phyloP scores from a whole-genome alignment of 2,329 filamentous ascomycete genomes.

The Microdochium bolleyi region DNA sequence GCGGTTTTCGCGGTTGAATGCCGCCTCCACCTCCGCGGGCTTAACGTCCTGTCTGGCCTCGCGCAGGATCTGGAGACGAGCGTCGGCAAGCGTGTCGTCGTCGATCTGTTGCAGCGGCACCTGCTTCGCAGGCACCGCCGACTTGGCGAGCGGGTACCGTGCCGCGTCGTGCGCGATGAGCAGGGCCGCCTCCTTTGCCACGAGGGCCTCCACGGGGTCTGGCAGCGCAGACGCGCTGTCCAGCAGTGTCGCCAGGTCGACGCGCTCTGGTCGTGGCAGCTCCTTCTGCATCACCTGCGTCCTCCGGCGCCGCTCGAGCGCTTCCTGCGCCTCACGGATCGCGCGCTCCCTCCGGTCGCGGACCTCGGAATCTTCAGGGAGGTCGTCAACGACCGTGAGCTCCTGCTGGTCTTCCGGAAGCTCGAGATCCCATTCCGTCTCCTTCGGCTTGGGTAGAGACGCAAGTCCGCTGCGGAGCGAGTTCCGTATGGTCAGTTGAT shows the following conservation, averaged over 20 bases:
- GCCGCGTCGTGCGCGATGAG: constrained; percentile 77
- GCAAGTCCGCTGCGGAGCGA: constrained; percentile 68
- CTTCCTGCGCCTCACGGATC: constrained; percentile 63
- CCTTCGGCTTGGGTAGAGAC: constrained; percentile 83
- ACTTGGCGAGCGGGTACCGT: constrained; percentile 63
- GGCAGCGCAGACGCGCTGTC: constrained; percentile 50
- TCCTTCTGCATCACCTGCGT: constrained; percentile 86
- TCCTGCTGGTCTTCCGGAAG: constrained; percentile 76
- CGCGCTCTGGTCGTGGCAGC: constrained; percentile 65
- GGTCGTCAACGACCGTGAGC: constrained; percentile 34
- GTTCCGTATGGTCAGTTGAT: constrained; percentile 60
- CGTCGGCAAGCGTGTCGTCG: constrained; percentile 65
- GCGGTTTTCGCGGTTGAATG: constrained; percentile 44
- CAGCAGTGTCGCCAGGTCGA: constrained; percentile 65
- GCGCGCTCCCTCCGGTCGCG: constrained; percentile 72
- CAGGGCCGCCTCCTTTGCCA: constrained; percentile 69
- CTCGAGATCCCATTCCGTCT: constrained; percentile 90
- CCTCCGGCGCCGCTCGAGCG: constrained; percentile 72
- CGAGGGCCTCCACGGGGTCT: constrained; percentile 58
- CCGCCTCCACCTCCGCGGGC: constrained; percentile 41
- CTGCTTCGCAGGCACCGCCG: constrained; percentile 55
- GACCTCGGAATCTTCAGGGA: constrained; percentile 59
- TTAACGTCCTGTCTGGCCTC: constrained; percentile 50
- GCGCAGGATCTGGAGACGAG: constrained; percentile 66
- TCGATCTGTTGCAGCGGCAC: constrained; percentile 55